Evolutionary conservation across 305 asterid genomes (phyloP), one percentile per base, ranked within the genome.

Genomic region (Fraxinus velutina): DNA sequence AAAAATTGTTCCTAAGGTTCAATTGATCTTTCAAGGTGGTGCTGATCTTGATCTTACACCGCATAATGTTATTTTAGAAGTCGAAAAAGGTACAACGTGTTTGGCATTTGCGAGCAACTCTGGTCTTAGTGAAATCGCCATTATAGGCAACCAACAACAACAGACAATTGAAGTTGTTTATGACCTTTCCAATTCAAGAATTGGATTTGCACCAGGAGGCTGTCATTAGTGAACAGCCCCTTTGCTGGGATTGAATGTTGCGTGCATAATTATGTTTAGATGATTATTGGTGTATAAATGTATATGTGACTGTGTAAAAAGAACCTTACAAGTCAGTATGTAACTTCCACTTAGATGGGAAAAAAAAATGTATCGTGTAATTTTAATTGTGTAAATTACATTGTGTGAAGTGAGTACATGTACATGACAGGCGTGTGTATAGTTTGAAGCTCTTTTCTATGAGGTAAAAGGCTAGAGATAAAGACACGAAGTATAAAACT

Each of bases 101-200:
- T 39, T 91, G 89, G 88, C 92, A 2, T 85, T 91, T 3, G 92
- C 92, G 0, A 87, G 78, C 0, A 89, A 84, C 73, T 62, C 84
- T 34, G 81, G 76, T 79, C 33, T 64, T 19, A 27, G 77, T 1
- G 87, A 78, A 4, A 37, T 80, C 2, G 85, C 86, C 5, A 91
- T 91, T 30, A 84, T 91, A 15, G 94, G 94, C 12, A 91, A 88
- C 83, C 86, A 81, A 83, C 92, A 89, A 30, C 94, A 91, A 78
- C 91, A 91, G 75, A 85, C 90, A 0, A 86, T 86, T 19, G 90
- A 86, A 36, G 64, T 91, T 36, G 79, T 80, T 30, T 91, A 91
- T 22, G 94, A 91, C 15, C 5, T 89, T 3, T 88, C 79, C 3
- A 34, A 84, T 52, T 87, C 92, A 1, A 88, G 80, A 77, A 84